These are phyloP conservation scores for Trametes polyzona DNA, from an alignment of 1,284 basidiomycete genomes.

Conservation along the genomic window DNA sequence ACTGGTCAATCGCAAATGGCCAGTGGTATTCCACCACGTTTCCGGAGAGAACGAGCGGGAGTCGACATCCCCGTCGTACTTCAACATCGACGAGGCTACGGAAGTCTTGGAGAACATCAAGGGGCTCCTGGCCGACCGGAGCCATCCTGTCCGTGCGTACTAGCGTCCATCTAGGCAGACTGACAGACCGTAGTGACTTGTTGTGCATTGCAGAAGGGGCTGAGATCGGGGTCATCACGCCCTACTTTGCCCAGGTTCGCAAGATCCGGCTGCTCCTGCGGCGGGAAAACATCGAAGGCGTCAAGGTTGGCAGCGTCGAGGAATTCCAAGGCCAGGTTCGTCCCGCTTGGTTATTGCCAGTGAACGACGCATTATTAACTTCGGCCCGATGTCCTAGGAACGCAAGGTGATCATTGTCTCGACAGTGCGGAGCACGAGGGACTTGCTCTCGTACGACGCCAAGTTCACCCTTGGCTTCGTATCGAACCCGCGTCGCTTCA, in stretches of 20 bases:
- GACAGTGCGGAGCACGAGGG: conserved; percentile 46
- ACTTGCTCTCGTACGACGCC: conserved; percentile 44
- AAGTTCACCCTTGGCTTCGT: conserved; percentile 52
- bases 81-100: conserved; percentile 50
- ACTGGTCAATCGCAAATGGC: conserved; percentile 40
- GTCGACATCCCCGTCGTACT: conserved; percentile 50
- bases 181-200: too few species aligned
- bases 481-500: conserved; percentile 47
- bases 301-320: conserved; percentile 63
- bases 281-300: conserved; percentile 36
- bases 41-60: conserved; percentile 48
- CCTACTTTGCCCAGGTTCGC: conserved; percentile 57
- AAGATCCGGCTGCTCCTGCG: conserved; percentile 47
- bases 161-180: too few species aligned
- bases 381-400: conserved; percentile 35
- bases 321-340: conserved; percentile 66
- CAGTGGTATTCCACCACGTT: conserved; percentile 52
- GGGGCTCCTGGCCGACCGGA: conserved; percentile 27
- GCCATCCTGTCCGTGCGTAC: conserved; percentile 19
- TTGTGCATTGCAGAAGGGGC: too few species aligned
- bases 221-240: conserved; percentile 60
- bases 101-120: conserved; percentile 45
- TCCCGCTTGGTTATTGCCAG: not conserved
- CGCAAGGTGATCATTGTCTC: conserved; percentile 49
- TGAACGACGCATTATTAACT: not conserved